Conservation (phyloP, 768 basidiomycete species). For the Imleria badia region DNA sequence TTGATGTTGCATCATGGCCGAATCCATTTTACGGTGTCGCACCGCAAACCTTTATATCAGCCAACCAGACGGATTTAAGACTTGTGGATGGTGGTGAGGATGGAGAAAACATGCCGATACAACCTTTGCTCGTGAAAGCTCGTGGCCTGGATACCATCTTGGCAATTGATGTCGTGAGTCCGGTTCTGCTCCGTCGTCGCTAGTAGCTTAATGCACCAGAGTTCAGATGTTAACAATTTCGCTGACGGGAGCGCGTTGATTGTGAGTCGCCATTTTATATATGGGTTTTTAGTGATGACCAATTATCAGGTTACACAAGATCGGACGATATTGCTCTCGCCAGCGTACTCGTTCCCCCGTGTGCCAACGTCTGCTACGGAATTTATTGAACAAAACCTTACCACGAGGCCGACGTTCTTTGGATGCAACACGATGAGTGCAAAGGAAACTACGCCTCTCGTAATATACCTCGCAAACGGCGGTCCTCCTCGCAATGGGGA, state of each 20-base stretch:
- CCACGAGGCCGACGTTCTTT: conserved; percentile 44
- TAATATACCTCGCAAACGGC: conserved; percentile 62
- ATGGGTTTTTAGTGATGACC: background rate
- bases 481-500: conserved; percentile 41
- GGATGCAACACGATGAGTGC: conserved; percentile 37
- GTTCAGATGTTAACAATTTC: conserved; percentile 16
- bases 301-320: conserved; percentile 33
- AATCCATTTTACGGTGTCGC: conserved; percentile 40
- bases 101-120: conserved; percentile 44
- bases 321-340: conserved; percentile 36
- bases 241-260: conserved; percentile 28
- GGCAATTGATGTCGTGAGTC: conserved; percentile 44
- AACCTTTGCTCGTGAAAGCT: conserved; percentile 47
- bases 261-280: conserved; percentile 9
- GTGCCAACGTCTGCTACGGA: conserved; percentile 27
- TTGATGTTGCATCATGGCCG: conserved; percentile 34
- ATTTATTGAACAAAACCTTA: conserved; percentile 38
- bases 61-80: conserved; percentile 31
- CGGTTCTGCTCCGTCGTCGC: background rate
- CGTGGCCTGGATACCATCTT: conserved; percentile 50
- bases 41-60: conserved; percentile 32
- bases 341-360: conserved; percentile 34
- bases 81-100: conserved; percentile 44
- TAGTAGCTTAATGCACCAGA: conserved; percentile 7
- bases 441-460: conserved; percentile 40